Evolutionary conservation across 1,284 basidiomycete genomes (phyloP).

Genomic region (Grifola frondosa): DNA sequence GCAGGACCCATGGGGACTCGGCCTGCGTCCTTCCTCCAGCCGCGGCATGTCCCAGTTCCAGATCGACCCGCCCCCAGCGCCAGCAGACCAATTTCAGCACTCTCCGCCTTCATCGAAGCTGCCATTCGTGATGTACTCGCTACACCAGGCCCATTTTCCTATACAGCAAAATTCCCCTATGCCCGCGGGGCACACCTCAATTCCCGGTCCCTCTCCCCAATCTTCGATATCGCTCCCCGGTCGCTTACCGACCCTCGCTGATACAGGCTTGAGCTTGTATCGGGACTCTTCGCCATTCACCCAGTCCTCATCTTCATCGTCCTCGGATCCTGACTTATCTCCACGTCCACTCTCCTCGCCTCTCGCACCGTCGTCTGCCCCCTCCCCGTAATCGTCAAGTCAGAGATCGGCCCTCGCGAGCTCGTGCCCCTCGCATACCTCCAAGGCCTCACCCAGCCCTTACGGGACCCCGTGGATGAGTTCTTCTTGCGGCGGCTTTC

Average conservation of each 20-base stretch:
- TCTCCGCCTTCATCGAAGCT: conserved; percentile 4
- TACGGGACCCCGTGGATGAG: conserved; percentile 30
- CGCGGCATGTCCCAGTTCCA: conserved; percentile 19
- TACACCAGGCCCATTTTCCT: conserved; percentile 15
- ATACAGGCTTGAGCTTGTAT: conserved; percentile 23
- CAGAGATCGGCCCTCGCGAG: conserved; percentile 16
- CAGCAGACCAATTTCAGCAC: too few relatives aligned
- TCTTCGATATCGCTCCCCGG: conserved; percentile 3
- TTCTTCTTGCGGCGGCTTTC: conserved; percentile 28
- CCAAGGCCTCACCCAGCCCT: conserved; percentile 24
- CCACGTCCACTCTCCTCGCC: conserved; percentile 25
- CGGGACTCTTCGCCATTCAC: conserved; percentile 31
- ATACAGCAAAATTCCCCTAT: conserved; percentile 16
- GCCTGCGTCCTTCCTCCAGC: conserved; percentile 15
- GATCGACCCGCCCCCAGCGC: conserved; percentile 15
- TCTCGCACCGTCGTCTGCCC: conserved; percentile 20
- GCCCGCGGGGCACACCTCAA: conserved; percentile 11
- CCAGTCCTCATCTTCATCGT: conserved; percentile 28
- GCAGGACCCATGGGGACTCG: conserved; percentile 30
- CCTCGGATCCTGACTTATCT: conserved; percentile 23
- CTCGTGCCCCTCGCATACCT: conserved; percentile 33
- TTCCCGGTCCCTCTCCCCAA: conserved; percentile 5
- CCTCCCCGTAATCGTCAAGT: conserved; percentile 14
- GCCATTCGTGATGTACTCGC: conserved; percentile 3
- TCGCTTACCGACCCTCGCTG: conserved; percentile 22